Base-by-base conservation (phyloP, 1,284 basidiomycete species). In the Cryptococcus sp. region DNA sequence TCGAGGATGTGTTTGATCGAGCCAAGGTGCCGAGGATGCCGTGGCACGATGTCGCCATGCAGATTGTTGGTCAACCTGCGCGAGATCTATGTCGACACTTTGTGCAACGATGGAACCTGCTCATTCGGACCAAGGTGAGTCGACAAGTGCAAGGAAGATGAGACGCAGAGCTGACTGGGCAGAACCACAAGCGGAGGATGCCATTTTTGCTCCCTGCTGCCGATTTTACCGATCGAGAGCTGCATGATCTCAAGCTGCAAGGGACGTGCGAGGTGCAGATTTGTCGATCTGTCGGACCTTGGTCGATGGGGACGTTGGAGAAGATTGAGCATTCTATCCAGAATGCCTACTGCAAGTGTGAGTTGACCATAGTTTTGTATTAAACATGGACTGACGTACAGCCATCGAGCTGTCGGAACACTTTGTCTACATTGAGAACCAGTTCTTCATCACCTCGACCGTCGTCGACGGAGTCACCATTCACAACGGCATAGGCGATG, bases 251-350 rank as follows among this genome's bases (percentile, higher is more conserved):
- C 73, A 87, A 89, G 24, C 78, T 99, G 37, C 91, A 87, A 3
- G 94, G 95, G 12, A 97, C 94, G 0, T 97, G 93, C 67, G 95
- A 99, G 71, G 79, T 97, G 62, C 94, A 99, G 69, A 91, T 99
- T 58, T 95, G 91, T 73, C 83, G 94, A 16, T 94, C 90, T 10
- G 87, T 87, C 19, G 93, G 93, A 0, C 89, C 90, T 0, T 99
- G 94, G 94, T 95, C 91, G 2, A 78, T 98, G 72, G 94, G 93
- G 2, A 97, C 92, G 2, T 78, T 83, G 12, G 83, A 82, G 51
- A 84, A 81, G 61, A 81, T 87, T 40, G 94, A 99, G 72, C 84
- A 87, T 62, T 97, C 93, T 11, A 92, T 97, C 45, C 90, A 94
- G 73, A 92, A 91, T 62, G 93, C 92, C 10, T 97, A 97, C 65